phyloP scores from a whole-genome alignment of 352 stramenopile genomes.

The Pythium coloratum region DNA sequence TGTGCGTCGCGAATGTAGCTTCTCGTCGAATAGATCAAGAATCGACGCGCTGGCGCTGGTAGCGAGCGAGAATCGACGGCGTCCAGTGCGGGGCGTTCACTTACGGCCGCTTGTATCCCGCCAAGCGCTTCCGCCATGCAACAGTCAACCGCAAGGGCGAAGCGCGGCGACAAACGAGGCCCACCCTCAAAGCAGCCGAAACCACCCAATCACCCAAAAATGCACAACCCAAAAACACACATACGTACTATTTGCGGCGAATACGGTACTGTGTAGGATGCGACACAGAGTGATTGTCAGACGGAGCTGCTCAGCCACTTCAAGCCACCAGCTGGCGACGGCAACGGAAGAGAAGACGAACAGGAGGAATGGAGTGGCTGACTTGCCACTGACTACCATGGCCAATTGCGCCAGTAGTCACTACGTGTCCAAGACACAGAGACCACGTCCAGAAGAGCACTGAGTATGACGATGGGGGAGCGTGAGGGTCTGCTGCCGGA shows the following conservation, averaged over 20 bases:
- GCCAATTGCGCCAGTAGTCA: neutral
- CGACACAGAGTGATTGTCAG: conserved; percentile 23
- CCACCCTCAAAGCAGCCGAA: conserved; percentile 11
- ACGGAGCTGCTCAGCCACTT: conserved; percentile 7
- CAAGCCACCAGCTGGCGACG: conserved; percentile 13
- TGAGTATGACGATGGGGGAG: conserved; percentile 24
- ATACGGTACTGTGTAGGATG: neutral
- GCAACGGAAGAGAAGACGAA: conserved; percentile 6
- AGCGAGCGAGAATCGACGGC: neutral
- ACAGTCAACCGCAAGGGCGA: conserved; percentile 11
- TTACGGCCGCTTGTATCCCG: conserved; percentile 12
- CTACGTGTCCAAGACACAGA: neutral
- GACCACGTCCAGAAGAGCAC: neutral
- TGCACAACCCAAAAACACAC: conserved; percentile 2
- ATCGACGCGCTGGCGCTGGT: neutral
- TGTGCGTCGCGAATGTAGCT: neutral
- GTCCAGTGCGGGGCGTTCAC: conserved; percentile 10
- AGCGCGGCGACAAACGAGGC: conserved; percentile 4
- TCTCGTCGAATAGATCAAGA: neutral
- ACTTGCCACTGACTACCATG: neutral
- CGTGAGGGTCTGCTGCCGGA: conserved; percentile 30
- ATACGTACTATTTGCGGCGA: neutral
- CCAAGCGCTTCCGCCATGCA: conserved; percentile 34
- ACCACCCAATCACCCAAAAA: conserved; percentile 26
- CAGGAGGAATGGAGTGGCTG: neutral